phyloP scores from a whole-genome alignment of 768 basidiomycete species.

The Boletus sensibilis region DNA sequence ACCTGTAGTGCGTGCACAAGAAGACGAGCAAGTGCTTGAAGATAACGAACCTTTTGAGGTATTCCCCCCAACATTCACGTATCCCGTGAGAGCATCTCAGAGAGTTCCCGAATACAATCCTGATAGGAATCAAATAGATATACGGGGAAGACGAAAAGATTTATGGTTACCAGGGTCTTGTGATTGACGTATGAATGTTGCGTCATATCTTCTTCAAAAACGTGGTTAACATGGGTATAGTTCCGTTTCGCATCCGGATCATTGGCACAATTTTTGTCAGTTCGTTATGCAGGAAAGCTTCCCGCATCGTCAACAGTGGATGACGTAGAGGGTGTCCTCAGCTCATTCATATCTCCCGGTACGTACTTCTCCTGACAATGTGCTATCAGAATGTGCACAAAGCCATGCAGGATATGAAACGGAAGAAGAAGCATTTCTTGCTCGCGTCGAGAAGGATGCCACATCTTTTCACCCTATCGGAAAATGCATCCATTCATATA shows the following conservation, averaged over 20 bases:
- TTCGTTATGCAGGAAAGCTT: slow-evolving; percentile 68
- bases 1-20: slow-evolving; percentile 60
- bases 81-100: slow-evolving; percentile 63
- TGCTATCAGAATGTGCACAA: not conserved
- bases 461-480: slow-evolving; percentile 74
- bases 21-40: slow-evolving; percentile 57
- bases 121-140: slow-evolving; percentile 50
- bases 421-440: slow-evolving; percentile 62
- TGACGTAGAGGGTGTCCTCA: slow-evolving; percentile 78
- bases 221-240: slow-evolving; percentile 38
- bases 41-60: slow-evolving; percentile 58
- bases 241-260: slow-evolving; percentile 87
- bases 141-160: slow-evolving; percentile 96
- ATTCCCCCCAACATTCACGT: slow-evolving; percentile 90
- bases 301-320: slow-evolving; percentile 69
- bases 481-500: slow-evolving; percentile 72
- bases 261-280: slow-evolving; percentile 68
- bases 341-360: slow-evolving; percentile 77
- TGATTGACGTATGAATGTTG: slow-evolving; percentile 66
- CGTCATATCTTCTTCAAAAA: not conserved
- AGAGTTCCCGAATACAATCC: not conserved
- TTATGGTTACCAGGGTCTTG: slow-evolving; percentile 86
- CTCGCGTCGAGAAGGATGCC: slow-evolving; percentile 78
- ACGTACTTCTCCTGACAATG: slow-evolving; percentile 2
- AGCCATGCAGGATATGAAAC: slow-evolving; percentile 60